Percentiles rank a stretch among this genome's conserved stretches.
Evolutionary conservation across 169 alveolate species (phyloP).

Genomic region (Babesia bovis): DNA sequence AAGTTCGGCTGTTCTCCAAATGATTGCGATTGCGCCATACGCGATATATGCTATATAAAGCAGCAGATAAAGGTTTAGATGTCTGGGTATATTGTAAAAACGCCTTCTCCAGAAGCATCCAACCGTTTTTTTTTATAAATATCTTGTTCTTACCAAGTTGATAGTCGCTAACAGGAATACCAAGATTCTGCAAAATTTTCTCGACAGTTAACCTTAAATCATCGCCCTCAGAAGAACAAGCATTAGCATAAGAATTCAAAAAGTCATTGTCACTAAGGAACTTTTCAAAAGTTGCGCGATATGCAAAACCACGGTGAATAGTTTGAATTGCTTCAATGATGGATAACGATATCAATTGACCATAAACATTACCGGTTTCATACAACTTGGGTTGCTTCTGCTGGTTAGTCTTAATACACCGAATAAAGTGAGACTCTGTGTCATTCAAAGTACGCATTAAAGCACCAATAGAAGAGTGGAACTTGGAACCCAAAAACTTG

Average conservation of each 20-base stretch:
- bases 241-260: constrained; percentile 4
- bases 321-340: constrained; percentile 66
- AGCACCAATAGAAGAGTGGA: constrained; percentile 51
- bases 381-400: constrained; percentile 43
- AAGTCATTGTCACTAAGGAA: constrained; percentile 57
- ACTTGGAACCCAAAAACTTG: constrained; percentile 62
- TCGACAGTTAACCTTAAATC: constrained; percentile 18
- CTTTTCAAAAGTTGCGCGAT: constrained; percentile 45
- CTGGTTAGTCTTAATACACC: constrained; percentile 72
- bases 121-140: constrained; percentile 62
- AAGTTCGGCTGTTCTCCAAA: constrained; percentile 14
- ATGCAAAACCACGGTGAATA: constrained; percentile 64
- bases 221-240: not conserved
- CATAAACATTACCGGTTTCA: constrained; percentile 48
- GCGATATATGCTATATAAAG: constrained; percentile 21
- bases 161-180: constrained; percentile 46
- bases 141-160: constrained; percentile 57
- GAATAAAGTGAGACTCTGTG: constrained; percentile 69
- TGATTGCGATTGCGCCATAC: constrained; percentile 32
- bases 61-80: constrained; percentile 43
- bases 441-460: constrained; percentile 45
- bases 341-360: constrained; percentile 61
- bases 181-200: constrained; percentile 26
- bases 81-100: constrained; percentile 35
- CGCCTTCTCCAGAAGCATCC: constrained; percentile 66